These are phyloP conservation scores for Mimosa bimucronata DNA, from an alignment of 306 rosid genomes.

Conservation along the genomic window DNA sequence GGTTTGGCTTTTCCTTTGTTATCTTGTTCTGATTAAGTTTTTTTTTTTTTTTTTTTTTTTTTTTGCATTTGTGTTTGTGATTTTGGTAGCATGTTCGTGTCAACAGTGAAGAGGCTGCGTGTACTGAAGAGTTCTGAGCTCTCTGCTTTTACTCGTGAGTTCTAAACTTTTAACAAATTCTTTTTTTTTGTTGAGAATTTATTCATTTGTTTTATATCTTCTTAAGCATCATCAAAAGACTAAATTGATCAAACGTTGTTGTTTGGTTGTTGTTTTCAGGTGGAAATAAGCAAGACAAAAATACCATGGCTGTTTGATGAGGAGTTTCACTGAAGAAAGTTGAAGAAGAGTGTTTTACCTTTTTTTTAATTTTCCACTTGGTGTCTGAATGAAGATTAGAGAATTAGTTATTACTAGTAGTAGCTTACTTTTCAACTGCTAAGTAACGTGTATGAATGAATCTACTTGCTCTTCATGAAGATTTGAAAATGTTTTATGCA, in stretches of 20 bases:
- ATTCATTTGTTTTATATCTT: neutral
- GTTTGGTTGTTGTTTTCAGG: constrained; percentile 21
- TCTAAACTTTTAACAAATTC: neutral
- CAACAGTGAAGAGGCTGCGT: constrained; percentile 85
- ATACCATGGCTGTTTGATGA: constrained; percentile 26
- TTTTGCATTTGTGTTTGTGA: constrained; percentile 19
- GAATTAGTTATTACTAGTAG: constrained; percentile 9
- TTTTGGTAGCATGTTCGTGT: constrained; percentile 77
- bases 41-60: neutral
- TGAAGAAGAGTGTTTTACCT: constrained; percentile 36
- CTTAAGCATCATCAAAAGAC: neutral
- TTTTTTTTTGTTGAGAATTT: neutral
- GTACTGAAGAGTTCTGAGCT: constrained; percentile 84
- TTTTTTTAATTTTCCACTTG: constrained; percentile 9
- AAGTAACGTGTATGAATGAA: constrained; percentile 38
- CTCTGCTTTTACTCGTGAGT: constrained; percentile 68
- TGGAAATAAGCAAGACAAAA: constrained; percentile 50
- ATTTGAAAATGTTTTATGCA: neutral
- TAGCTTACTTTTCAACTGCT: constrained; percentile 14
- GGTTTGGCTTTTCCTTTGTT: constrained; percentile 20
- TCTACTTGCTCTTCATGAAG: constrained; percentile 25
- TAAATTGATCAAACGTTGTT: neutral
- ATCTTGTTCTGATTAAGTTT: neutral
- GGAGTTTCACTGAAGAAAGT: constrained; percentile 33
- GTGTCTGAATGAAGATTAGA: constrained; percentile 26